Conservation (phyloP, 208 protist genomes). For the Leishmania turanica region DNA sequence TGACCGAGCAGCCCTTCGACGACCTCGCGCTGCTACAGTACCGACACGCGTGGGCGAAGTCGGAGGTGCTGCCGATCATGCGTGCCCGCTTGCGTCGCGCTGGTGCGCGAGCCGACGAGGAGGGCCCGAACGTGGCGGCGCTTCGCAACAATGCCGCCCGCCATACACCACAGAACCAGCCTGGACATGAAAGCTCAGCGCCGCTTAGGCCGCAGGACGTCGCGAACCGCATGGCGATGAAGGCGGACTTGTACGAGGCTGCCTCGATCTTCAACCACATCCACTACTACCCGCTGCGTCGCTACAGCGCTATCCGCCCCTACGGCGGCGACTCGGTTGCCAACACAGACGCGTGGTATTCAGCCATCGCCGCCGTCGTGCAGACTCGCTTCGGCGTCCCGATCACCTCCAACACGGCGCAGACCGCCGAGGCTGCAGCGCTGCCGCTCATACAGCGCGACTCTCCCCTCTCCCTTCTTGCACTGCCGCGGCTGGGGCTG, state of each 20-base stretch:
- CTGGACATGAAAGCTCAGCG: background rate
- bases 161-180: background rate
- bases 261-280: slow-evolving; percentile 48
- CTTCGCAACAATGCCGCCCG: background rate
- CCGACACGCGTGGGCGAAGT: slow-evolving; percentile 30
- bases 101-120: background rate
- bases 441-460: background rate
- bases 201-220: background rate
- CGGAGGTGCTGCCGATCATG: slow-evolving; percentile 26
- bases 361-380: slow-evolving; percentile 42
- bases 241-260: slow-evolving; percentile 27
- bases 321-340: slow-evolving; percentile 38
- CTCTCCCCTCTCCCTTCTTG: slow-evolving; percentile 18
- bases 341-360: slow-evolving; percentile 45
- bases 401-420: background rate
- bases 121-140: background rate
- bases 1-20: slow-evolving; percentile 36
- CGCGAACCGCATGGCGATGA: slow-evolving; percentile 18
- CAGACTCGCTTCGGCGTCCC: slow-evolving; percentile 22
- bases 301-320: slow-evolving; percentile 35
- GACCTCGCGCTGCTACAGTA: slow-evolving; percentile 46
- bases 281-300: slow-evolving; percentile 63
- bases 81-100: background rate
- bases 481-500: slow-evolving; percentile 11
- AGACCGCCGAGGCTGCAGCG: background rate